Evolutionary conservation across 2,329 filamentous ascomycete species (phyloP).

Genomic region (Fusarium succisae): DNA sequence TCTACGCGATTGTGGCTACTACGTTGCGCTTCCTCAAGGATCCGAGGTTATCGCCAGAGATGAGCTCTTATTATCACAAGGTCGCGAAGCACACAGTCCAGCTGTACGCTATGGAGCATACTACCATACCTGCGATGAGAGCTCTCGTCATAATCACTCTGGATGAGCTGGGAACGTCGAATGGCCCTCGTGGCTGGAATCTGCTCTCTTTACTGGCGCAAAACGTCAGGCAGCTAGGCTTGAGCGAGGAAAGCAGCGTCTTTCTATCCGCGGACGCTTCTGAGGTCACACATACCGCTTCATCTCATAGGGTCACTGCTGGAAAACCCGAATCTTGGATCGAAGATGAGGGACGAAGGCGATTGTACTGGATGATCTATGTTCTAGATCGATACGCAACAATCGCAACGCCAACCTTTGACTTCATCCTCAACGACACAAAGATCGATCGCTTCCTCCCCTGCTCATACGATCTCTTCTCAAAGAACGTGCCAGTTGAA

Average conservation of each 20-base stretch:
- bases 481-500: slow-evolving; percentile 54
- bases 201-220: slow-evolving; percentile 52
- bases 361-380: slow-evolving; percentile 58
- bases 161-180: slow-evolving; percentile 55
- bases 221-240: slow-evolving; percentile 51
- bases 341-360: slow-evolving; percentile 54
- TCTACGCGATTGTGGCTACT: slow-evolving; percentile 56
- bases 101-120: slow-evolving; percentile 54
- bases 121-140: slow-evolving; percentile 51
- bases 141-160: slow-evolving; percentile 54
- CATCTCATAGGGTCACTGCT: slow-evolving; percentile 48
- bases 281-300: slow-evolving; percentile 47
- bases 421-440: slow-evolving; percentile 53
- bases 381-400: slow-evolving; percentile 56
- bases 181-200: slow-evolving; percentile 55
- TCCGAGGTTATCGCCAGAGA: slow-evolving; percentile 49
- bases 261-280: slow-evolving; percentile 48
- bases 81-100: slow-evolving; percentile 52
- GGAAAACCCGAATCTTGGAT: slow-evolving; percentile 55
- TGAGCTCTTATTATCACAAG: slow-evolving; percentile 51
- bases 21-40: slow-evolving; percentile 55
- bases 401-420: slow-evolving; percentile 52
- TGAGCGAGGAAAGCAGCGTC: slow-evolving; percentile 52
- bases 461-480: slow-evolving; percentile 57
- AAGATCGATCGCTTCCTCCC: slow-evolving; percentile 54